Evolutionary conservation across 805 yeast species (phyloP).

Genomic region (Candida anglica): DNA sequence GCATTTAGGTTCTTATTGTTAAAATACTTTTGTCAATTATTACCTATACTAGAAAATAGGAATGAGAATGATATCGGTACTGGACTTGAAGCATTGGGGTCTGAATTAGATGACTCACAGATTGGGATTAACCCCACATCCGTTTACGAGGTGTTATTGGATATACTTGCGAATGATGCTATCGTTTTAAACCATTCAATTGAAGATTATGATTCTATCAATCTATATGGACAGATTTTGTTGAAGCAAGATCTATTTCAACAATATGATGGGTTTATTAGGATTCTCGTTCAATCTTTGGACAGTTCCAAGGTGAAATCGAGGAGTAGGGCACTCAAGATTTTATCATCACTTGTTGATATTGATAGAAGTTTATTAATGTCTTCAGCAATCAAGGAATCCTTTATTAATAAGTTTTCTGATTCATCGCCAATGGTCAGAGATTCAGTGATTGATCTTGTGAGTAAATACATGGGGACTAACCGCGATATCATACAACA

Average conservation of each 20-base stretch:
- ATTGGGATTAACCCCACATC: neutral
- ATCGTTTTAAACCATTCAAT: slow-evolving; percentile 6
- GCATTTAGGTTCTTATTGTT: slow-evolving; percentile 12
- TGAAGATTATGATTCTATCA: neutral
- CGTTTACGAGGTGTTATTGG: slow-evolving; percentile 5
- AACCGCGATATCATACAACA: slow-evolving; percentile 44
- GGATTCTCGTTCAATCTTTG: slow-evolving; percentile 36
- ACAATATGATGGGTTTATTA: slow-evolving; percentile 51
- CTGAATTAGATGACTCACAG: neutral
- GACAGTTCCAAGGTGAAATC: slow-evolving; percentile 28
- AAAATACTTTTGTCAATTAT: slow-evolving; percentile 6
- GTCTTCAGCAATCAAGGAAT: slow-evolving; percentile 45
- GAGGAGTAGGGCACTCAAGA: slow-evolving; percentile 58
- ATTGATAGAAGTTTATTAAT: slow-evolving; percentile 50
- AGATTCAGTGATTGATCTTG: slow-evolving; percentile 69
- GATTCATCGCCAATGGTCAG: slow-evolving; percentile 71
- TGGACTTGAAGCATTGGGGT: neutral
- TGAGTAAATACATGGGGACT: slow-evolving; percentile 44
- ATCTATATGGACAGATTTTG: slow-evolving; percentile 10
- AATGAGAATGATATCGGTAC: too few species aligned
- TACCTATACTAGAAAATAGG: too few species aligned
- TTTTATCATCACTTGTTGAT: slow-evolving; percentile 51
- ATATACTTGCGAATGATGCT: slow-evolving; percentile 7
- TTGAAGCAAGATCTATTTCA: slow-evolving; percentile 25
- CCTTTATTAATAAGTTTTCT: slow-evolving; percentile 47